phyloP scores from a whole-genome alignment of 768 basidiomycete species.

The Paxillus involutus region DNA sequence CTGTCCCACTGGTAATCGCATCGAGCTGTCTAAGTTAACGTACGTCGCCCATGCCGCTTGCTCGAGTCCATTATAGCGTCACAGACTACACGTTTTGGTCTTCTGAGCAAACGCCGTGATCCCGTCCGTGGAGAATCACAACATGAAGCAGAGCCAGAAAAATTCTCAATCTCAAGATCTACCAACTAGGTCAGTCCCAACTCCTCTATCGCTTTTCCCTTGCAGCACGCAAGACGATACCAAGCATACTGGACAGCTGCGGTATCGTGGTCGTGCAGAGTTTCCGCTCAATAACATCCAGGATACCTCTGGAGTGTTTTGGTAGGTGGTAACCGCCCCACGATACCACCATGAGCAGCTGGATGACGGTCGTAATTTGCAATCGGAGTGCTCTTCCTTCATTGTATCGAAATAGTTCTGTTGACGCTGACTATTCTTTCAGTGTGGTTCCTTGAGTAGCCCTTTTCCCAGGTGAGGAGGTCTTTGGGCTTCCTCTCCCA shows the following conservation, averaged over 20 bases:
- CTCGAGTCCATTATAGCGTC: too few relatives aligned
- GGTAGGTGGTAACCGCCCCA: slow-evolving; percentile 17
- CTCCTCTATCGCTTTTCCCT: neutral
- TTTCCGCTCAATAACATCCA: slow-evolving; percentile 11
- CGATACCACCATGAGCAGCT: slow-evolving; percentile 9
- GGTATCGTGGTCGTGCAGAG: slow-evolving; percentile 12
- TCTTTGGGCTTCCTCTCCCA: too few relatives aligned
- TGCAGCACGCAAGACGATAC: slow-evolving; percentile 20
- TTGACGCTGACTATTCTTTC: too few relatives aligned
- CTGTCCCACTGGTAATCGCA: too few relatives aligned
- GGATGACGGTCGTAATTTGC: slow-evolving; percentile 30
- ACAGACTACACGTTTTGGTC: too few relatives aligned
- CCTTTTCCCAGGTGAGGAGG: too few relatives aligned
- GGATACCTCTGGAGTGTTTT: slow-evolving; percentile 3
- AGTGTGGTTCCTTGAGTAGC: too few relatives aligned
- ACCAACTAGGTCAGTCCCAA: slow-evolving; percentile 4
- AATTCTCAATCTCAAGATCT: neutral
- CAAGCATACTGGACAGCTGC: slow-evolving; percentile 22
- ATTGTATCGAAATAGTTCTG: neutral
- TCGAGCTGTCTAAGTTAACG: too few relatives aligned
- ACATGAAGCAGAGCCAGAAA: neutral
- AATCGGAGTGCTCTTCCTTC: slow-evolving; percentile 18
- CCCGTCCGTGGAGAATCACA: neutral
- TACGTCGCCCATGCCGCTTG: too few relatives aligned
- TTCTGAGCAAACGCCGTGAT: too few relatives aligned